Percentiles rank a stretch among this genome's conserved stretches.
Conservation (phyloP, 306 rosid species). For the Crotalaria pallida region DNA sequence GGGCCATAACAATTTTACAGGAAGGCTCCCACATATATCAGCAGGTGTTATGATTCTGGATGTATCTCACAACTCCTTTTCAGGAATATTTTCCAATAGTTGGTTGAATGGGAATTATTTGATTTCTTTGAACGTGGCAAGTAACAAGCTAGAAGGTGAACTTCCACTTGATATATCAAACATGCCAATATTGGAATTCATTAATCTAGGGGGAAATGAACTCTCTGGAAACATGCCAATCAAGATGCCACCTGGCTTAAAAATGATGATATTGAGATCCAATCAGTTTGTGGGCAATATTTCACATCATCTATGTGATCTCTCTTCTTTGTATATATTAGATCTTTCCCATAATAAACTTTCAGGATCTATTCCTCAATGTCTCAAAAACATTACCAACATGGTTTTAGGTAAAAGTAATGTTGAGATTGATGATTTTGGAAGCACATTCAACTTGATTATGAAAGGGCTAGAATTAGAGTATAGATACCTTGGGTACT, state of each 20-base stretch:
- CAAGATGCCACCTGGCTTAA: neutral
- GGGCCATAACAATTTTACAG: too few relatives aligned
- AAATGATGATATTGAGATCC: neutral
- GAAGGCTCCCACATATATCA: too few relatives aligned
- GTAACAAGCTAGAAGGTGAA: too few relatives aligned
- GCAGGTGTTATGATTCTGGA: too few relatives aligned
- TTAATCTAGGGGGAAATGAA: neutral
- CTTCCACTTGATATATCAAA: too few relatives aligned
- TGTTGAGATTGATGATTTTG: too few relatives aligned
- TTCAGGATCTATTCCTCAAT: neutral
- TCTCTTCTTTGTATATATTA: neutral
- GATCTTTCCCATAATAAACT: neutral
- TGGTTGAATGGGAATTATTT: too few relatives aligned
- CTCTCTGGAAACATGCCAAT: neutral
- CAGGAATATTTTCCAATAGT: too few relatives aligned
- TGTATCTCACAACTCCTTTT: too few relatives aligned
- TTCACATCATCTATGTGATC: neutral
- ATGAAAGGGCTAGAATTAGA: neutral
- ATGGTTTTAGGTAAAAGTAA: neutral
- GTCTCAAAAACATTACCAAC: neutral
- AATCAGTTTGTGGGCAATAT: neutral
- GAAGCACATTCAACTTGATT: neutral
- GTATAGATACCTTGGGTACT: accelerated
- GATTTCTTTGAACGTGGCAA: too few relatives aligned
- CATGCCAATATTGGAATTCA: too few relatives aligned